Conservation (phyloP, 108 stramenopile species). For the Epithemia pelagica region DNA sequence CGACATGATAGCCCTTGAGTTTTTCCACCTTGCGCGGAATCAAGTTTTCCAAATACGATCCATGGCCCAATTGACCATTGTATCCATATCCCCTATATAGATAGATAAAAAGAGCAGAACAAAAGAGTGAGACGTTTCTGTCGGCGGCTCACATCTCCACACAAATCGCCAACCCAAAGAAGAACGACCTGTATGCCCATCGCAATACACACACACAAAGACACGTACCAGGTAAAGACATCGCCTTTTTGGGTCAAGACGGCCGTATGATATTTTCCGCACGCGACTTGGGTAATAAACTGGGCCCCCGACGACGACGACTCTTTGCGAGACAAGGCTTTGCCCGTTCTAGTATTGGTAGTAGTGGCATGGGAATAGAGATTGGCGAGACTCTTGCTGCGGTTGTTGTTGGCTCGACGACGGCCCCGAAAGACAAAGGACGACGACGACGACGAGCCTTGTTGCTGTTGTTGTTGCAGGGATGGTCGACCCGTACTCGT, state of each 20-base stretch:
- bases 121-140: slow-evolving; percentile 76
- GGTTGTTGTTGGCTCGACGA: no score
- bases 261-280: background rate
- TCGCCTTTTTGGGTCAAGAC: background rate
- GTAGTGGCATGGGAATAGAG: background rate
- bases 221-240: background rate
- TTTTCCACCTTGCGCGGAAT: slow-evolving; percentile 80
- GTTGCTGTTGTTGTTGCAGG: no score
- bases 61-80: background rate
- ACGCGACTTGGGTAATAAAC: background rate
- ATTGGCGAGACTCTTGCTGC: no score
- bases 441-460: background rate
- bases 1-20: slow-evolving; percentile 76
- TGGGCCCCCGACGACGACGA: no score
- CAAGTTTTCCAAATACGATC: background rate
- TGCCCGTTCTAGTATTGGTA: background rate
- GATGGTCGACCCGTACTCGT: no score
- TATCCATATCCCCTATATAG: background rate
- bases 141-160: slow-evolving; percentile 87
- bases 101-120: slow-evolving; percentile 65
- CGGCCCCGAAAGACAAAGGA: background rate
- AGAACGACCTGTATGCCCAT: no score
- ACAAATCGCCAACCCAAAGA: slow-evolving; percentile 67
- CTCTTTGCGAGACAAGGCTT: no score
- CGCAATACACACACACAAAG: no score